These are phyloP conservation scores for Pugionium dolabratum DNA, from an alignment of 345 rosid species.

Conservation along the genomic window DNA sequence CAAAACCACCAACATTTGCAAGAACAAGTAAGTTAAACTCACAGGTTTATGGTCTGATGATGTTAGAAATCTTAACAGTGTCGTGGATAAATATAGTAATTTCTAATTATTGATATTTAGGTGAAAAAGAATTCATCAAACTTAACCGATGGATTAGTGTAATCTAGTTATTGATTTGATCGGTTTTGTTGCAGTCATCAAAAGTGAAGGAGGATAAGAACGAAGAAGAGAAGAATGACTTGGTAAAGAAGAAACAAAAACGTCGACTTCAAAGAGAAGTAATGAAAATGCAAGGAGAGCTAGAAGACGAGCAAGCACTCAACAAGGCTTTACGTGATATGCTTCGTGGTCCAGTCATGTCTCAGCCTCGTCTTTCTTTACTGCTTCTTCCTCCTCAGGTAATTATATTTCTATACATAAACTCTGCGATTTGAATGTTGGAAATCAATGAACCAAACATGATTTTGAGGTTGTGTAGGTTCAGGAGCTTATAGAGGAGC, in stretches of 20 bases:
- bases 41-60: not conserved
- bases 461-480: constrained; percentile 49
- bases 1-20: constrained; percentile 7
- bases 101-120: no score
- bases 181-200: constrained; percentile 10
- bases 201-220: constrained; percentile 19
- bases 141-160: no score
- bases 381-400: constrained; percentile 82
- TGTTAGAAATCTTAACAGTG: not conserved
- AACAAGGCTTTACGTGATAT: constrained; percentile 64
- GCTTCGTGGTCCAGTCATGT: constrained; percentile 57
- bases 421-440: not conserved
- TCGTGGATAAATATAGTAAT: not conserved
- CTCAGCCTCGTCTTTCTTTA: constrained; percentile 60
- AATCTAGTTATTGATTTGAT: not conserved
- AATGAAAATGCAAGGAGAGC: constrained; percentile 57
- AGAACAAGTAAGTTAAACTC: constrained; percentile 27
- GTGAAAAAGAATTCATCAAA: no score
- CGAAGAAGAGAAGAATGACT: constrained; percentile 49
- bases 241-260: constrained; percentile 56
- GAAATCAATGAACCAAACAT: not conserved
- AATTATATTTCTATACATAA: not conserved
- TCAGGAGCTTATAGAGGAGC: constrained; percentile 64
- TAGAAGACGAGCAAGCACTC: constrained; percentile 60
- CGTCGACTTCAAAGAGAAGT: constrained; percentile 34